phyloP scores from a whole-genome alignment of 2,329 filamentous ascomycete genomes.

The Trichoderma sp. region DNA sequence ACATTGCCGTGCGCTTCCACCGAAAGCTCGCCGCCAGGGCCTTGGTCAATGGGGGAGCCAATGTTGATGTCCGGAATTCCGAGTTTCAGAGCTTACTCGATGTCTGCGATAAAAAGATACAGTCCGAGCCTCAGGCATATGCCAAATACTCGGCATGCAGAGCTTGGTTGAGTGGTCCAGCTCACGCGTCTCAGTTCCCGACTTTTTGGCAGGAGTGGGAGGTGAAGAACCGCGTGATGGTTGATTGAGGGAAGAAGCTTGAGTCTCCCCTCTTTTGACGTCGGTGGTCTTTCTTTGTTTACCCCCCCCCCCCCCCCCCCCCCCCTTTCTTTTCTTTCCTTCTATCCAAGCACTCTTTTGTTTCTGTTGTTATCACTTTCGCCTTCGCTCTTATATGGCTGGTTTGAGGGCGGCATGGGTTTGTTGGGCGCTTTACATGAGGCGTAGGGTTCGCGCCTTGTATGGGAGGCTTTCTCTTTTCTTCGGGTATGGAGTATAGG shows the following conservation, averaged over 20 bases:
- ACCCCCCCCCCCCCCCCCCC: fast-evolving
- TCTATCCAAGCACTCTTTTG: background rate
- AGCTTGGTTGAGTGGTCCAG: slow-evolving; percentile 42
- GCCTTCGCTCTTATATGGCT: background rate
- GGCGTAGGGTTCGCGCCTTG: background rate
- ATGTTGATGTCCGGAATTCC: slow-evolving; percentile 45
- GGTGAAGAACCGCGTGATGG: background rate
- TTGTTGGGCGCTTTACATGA: background rate
- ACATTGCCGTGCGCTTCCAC: slow-evolving; percentile 51
- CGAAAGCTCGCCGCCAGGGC: slow-evolving; percentile 50
- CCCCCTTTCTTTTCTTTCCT: too few relatives aligned
- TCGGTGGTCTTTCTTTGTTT: background rate
- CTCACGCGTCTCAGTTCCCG: slow-evolving; percentile 38
- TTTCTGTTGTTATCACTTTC: background rate
- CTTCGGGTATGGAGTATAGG: background rate
- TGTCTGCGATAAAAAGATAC: slow-evolving; percentile 42
- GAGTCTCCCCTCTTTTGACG: too few relatives aligned
- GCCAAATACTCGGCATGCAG: slow-evolving; percentile 46
- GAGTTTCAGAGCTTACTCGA: slow-evolving; percentile 45
- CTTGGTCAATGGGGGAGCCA: slow-evolving; percentile 46
- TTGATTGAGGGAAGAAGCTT: background rate
- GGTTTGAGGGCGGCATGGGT: background rate
- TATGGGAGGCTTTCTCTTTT: background rate
- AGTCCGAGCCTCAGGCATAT: slow-evolving; percentile 34
- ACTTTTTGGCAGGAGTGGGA: slow-evolving; percentile 42